phyloP scores from a whole-genome alignment of 1,284 basidiomycete genomes.

The Exobasidium rhododendri region DNA sequence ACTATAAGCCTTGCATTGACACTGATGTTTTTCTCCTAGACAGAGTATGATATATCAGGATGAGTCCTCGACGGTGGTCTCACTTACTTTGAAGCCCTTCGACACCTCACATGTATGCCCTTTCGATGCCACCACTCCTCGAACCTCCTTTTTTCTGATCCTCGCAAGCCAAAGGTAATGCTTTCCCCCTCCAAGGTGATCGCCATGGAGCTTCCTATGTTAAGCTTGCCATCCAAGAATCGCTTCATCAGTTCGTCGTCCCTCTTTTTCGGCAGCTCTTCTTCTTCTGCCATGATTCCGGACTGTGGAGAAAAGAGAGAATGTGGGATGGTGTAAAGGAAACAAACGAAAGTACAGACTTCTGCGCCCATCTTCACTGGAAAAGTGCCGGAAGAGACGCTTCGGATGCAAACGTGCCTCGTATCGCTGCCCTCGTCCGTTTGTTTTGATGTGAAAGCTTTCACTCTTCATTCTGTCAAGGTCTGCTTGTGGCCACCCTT shows the following conservation, averaged over 20 bases:
- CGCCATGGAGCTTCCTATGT: not conserved
- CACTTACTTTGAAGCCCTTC: not conserved
- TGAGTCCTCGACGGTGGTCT: not conserved
- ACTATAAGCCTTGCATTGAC: not conserved
- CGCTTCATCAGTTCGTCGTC: not conserved
- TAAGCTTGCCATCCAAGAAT: not conserved
- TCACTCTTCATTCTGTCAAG: too few species aligned
- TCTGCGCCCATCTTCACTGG: too few species aligned
- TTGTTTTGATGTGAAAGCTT: too few species aligned
- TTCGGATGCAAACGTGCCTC: too few species aligned
- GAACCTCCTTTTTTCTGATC: not conserved
- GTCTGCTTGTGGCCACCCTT: too few species aligned
- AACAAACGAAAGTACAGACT: too few species aligned
- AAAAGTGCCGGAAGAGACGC: too few species aligned
- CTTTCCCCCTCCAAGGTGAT: not conserved
- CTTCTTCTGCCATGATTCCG: not conserved
- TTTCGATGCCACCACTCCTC: not conserved
- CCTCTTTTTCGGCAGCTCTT: not conserved
- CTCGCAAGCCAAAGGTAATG: not conserved
- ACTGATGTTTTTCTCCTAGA: not conserved
- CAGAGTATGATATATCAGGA: not conserved
- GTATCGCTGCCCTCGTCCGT: too few species aligned
- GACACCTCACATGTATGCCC: conserved; percentile 1
- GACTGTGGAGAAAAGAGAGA: too few species aligned
- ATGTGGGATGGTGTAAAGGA: too few species aligned